phyloP scores from a whole-genome alignment of 805 yeast species.

The Citeromyces matritensis region DNA sequence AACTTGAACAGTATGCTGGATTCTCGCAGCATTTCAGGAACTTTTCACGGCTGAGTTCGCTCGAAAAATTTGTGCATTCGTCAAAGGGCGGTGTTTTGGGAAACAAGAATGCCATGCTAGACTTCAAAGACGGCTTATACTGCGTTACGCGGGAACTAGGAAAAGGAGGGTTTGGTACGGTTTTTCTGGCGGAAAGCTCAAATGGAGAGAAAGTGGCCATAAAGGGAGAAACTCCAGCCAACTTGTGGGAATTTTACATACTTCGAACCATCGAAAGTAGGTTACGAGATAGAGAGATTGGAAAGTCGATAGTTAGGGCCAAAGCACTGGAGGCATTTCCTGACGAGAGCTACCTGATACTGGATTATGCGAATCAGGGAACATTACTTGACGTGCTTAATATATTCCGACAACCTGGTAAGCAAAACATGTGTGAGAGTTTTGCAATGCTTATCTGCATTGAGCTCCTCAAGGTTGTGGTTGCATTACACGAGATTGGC shows the following conservation, averaged over 20 bases:
- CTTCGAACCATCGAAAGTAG: constrained; percentile 38
- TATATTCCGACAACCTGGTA: constrained; percentile 16
- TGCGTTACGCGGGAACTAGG: constrained; percentile 49
- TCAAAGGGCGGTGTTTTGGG: constrained; percentile 8
- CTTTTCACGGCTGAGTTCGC: constrained; percentile 5
- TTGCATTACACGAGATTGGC: constrained; percentile 44
- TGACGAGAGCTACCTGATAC: constrained; percentile 56
- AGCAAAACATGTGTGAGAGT: constrained; percentile 35
- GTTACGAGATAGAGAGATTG: constrained; percentile 6
- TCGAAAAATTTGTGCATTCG: constrained; percentile 4
- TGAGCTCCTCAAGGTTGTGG: constrained; percentile 46
- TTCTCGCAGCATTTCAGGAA: constrained; percentile 1
- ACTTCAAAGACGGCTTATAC: constrained; percentile 24
- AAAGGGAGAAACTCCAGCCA: constrained; percentile 57
- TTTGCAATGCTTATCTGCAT: constrained; percentile 47
- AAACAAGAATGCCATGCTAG: constrained; percentile 22
- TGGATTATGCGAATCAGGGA: constrained; percentile 57
- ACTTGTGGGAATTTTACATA: constrained; percentile 73
- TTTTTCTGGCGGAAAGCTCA: constrained; percentile 50
- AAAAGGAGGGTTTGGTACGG: constrained; percentile 69
- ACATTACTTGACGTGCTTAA: constrained; percentile 60
- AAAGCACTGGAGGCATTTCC: constrained; percentile 35
- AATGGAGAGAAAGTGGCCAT: constrained; percentile 48
- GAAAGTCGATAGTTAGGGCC: constrained; percentile 29
- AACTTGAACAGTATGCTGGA: constrained; percentile 9